Base-by-base conservation (phyloP, 116 monocot genomes). In the Iris pallida region DNA sequence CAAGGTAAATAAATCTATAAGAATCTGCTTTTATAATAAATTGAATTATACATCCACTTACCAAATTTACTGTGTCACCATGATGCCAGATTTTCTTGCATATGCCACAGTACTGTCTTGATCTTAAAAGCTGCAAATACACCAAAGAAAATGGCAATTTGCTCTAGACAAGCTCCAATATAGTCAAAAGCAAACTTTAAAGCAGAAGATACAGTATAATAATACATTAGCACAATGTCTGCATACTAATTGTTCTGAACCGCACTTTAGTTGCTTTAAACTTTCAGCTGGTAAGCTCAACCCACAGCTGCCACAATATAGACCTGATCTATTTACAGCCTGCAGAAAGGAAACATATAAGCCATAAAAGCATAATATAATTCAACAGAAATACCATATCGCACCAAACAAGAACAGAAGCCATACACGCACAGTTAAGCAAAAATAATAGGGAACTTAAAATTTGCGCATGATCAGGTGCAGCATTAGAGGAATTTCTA, bases 41-140 rank as follows among this genome's bases (percentile, higher is more conserved):
- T 12, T 59, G 47, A 6, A 44, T 57, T 5, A 20, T n/a, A 7
- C 11, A 45, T 63, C 0, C 17, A 72, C 66, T 81, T 81, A 93
- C 89, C 83, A 83, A 93, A 64, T 66, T 82, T 40, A 80, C 80
- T 55, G 74, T 74, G 75, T 89, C 89, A 4, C 71, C 76, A 59
- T 79, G 75, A 71, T 77, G 83, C 85, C 92, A 81, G 40, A 83
- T 83, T 73, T 86, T 83, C 79, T 88, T 86, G 75, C 89, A 93
- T 75, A 88, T 88, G 63, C 73, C 81, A 78, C 88, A 93, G 51
- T 88, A 86, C 59, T 88, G 78, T 72, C 83, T 86, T 53, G 78
- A 81, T 14, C 63, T 79, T 53, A 78, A 63, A 57, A 88, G 70
- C 88, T 93, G 79, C 49, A 77, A 66, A 55, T 10, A 66, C 20